Conservation (phyloP, 2,329 filamentous ascomycete species). For the Cercospora citrullina region DNA sequence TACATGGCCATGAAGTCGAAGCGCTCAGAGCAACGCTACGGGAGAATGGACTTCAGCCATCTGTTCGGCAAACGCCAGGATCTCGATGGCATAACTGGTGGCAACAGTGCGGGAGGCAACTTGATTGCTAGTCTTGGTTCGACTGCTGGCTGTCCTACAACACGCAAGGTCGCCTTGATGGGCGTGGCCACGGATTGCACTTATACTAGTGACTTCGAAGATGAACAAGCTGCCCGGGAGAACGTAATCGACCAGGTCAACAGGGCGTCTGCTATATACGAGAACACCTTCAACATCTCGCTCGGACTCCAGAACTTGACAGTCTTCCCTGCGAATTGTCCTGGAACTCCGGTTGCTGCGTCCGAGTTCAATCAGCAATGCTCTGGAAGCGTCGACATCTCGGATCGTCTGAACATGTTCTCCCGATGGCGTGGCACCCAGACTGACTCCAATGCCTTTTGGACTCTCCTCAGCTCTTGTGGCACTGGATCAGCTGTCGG, state of each 20-base stretch:
- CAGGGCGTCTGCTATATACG: slow-evolving; percentile 81
- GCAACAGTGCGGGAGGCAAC: slow-evolving; percentile 79
- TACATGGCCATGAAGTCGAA: slow-evolving; percentile 53
- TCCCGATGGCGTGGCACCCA: slow-evolving; percentile 81
- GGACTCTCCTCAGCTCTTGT: slow-evolving; percentile 84
- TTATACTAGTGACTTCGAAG: slow-evolving; percentile 73
- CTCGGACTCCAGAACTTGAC: slow-evolving; percentile 85
- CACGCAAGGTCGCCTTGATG: slow-evolving; percentile 87
- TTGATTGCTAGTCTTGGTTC: slow-evolving; percentile 76
- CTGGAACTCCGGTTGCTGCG: slow-evolving; percentile 63
- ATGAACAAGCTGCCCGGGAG: slow-evolving; percentile 61
- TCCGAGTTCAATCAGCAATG: slow-evolving; percentile 86
- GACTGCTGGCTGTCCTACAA: slow-evolving; percentile 79
- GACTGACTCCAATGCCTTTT: slow-evolving; percentile 82
- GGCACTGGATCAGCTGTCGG: slow-evolving; percentile 82
- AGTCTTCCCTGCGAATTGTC: slow-evolving; percentile 73
- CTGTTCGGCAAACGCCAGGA: slow-evolving; percentile 67
- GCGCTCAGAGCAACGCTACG: slow-evolving; percentile 56
- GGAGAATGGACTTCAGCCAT: slow-evolving; percentile 60
- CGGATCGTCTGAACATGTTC: slow-evolving; percentile 79
- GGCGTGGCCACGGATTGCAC: slow-evolving; percentile 92
- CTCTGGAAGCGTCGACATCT: slow-evolving; percentile 61
- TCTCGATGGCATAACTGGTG: slow-evolving; percentile 66
- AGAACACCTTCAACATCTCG: slow-evolving; percentile 90
- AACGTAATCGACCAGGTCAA: slow-evolving; percentile 86